These are phyloP conservation scores for Lipomyces chichibuensis DNA, from an alignment of 805 yeast species.

Conservation along the genomic window DNA sequence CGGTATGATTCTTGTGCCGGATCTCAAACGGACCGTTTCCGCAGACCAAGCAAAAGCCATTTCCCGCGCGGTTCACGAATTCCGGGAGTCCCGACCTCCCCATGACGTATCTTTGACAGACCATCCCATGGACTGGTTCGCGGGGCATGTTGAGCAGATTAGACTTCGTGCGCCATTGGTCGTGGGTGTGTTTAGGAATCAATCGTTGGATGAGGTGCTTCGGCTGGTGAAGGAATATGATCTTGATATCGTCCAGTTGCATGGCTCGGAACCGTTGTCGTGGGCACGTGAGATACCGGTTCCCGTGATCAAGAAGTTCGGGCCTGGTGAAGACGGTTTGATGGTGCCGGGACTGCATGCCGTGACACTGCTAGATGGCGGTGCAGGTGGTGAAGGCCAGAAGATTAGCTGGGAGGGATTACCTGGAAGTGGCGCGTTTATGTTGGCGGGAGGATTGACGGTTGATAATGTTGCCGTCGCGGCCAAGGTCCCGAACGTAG, in stretches of 20 bases:
- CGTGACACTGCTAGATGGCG: conserved; percentile 67
- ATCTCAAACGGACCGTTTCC: conserved; percentile 69
- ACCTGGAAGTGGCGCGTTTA: conserved; percentile 48
- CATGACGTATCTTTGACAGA: neutral
- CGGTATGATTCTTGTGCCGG: conserved; percentile 88
- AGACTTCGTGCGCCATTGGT: conserved; percentile 56
- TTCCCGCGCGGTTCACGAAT: conserved; percentile 42
- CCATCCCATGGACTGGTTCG: conserved; percentile 25
- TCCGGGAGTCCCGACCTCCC: conserved; percentile 5
- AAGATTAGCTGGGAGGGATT: conserved; percentile 71
- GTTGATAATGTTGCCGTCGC: conserved; percentile 73
- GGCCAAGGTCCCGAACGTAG: conserved; percentile 55
- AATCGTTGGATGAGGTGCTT: conserved; percentile 64
- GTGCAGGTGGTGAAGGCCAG: conserved; percentile 86
- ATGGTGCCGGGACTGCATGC: conserved; percentile 49
- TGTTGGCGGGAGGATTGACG: conserved; percentile 88
- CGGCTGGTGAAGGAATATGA: conserved; percentile 48
- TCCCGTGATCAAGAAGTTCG: conserved; percentile 76
- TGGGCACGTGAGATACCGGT: conserved; percentile 48
- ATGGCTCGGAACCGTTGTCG: conserved; percentile 69
- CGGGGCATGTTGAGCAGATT: conserved; percentile 14
- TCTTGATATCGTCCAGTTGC: conserved; percentile 83
- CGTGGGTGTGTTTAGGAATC: conserved; percentile 92
- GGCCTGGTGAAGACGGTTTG: conserved; percentile 54
- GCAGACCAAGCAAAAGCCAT: conserved; percentile 53